Evolutionary conservation across 192 early-diverging fungal species (phyloP), one percentile per base, ranked within the genome.

Genomic region (Backusella macrospora): DNA sequence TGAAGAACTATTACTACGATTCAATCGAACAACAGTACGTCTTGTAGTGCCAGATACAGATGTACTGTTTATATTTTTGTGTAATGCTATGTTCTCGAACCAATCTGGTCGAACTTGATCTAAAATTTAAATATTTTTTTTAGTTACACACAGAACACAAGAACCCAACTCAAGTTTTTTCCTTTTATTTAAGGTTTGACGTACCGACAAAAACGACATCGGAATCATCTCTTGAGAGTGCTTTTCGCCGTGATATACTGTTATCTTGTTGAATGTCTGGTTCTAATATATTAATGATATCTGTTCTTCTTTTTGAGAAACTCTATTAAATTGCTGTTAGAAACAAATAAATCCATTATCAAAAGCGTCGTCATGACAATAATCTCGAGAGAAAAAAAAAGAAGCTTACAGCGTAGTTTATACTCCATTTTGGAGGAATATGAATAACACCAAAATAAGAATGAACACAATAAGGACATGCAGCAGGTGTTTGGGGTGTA

Each of bases 381-480:
- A 5, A 55, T 23, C 29, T 34, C 29, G 0, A 34, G 29, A 34
- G 29, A 34, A 34, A 10, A 23, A 13, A 4, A 26, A 26, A 26
- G n/a, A 3, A 59, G 4, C 5, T 59, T 68, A 70, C 68, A 34
- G 38, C 16, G 37, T 74, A 67, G 37, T 74, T 34, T 6, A 42
- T 43, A 40, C 65, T 69, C 67, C 67, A 69, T 18, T 23, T 23
- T 34, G 67, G 67, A 15, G 67, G 67, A 12, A 46, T 29, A 82
- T 96, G 96, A 9, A 89, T 82, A 21, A 96, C 81, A 46, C 93
- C 96, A 82, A 95, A 93, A 68, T 96, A 86, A 62, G 92, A 83
- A 71, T 91, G 86, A 6, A 93, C 91, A 81, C 96, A 97, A 79
- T 91, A 97, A 1, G 96, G 96, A 69, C 96, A 97, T 38, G 80